Conservation (phyloP, 2,329 filamentous ascomycete genomes). For the Phyllosticta citrichinensis region DNA sequence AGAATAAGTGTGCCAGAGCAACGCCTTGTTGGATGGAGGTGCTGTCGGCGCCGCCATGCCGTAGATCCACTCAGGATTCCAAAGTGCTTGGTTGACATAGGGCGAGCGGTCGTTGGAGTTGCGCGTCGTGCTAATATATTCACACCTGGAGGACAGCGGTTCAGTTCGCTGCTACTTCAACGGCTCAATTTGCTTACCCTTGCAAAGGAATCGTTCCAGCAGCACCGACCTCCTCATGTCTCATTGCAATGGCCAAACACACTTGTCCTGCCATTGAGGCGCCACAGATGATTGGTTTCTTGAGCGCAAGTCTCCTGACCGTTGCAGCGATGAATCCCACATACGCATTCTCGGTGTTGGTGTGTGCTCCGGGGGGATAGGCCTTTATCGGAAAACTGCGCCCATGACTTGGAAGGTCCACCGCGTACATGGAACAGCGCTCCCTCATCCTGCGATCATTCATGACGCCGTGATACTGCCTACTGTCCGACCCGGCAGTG, state of each 20-base stretch:
- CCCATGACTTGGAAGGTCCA: slow-evolving; percentile 42
- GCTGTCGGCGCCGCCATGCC: slow-evolving; percentile 40
- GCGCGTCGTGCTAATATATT: slow-evolving; percentile 34
- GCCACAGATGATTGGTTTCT: slow-evolving; percentile 40
- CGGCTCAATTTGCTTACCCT: slow-evolving; percentile 19
- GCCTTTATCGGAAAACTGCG: slow-evolving; percentile 36
- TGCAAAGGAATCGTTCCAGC: slow-evolving; percentile 39
- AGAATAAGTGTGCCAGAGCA: slow-evolving; percentile 42
- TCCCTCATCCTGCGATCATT: slow-evolving; percentile 38
- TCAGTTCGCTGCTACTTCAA: neutral
- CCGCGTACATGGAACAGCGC: slow-evolving; percentile 40
- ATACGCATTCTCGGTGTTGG: slow-evolving; percentile 39
- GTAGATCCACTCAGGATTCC: slow-evolving; percentile 41
- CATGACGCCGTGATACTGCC: slow-evolving; percentile 45
- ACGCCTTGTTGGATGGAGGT: slow-evolving; percentile 35
- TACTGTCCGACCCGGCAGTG: slow-evolving; percentile 37
- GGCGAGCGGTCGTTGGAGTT: slow-evolving; percentile 38
- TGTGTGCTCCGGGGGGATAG: slow-evolving; percentile 35
- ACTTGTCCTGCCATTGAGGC: slow-evolving; percentile 43
- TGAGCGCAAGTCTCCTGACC: slow-evolving; percentile 19
- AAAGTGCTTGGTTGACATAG: slow-evolving; percentile 38
- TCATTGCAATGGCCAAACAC: slow-evolving; percentile 38
- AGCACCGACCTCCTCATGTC: slow-evolving; percentile 37
- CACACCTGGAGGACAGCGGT: slow-evolving; percentile 17
- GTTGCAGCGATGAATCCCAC: slow-evolving; percentile 14